Conservation (phyloP, 306 rosid species). For the Oxytropis ochrocephala region DNA sequence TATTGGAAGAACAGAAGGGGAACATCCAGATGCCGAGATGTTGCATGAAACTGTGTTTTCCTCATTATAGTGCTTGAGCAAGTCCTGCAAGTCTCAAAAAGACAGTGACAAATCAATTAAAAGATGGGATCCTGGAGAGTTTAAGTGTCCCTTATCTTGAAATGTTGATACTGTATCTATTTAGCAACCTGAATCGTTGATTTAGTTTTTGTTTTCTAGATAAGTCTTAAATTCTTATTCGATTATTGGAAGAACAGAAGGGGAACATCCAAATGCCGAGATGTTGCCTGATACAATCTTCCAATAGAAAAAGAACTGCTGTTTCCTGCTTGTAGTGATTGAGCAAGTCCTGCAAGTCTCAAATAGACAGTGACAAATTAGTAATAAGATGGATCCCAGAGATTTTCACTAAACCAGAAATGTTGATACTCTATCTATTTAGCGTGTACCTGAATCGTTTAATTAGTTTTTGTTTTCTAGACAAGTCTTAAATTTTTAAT, state of each 20-base stretch:
- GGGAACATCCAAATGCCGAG: constrained; percentile 67
- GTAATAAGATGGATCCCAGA: neutral
- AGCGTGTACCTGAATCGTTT: neutral
- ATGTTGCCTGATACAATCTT: constrained; percentile 84
- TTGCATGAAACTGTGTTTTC: constrained; percentile 74
- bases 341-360: constrained; percentile 74
- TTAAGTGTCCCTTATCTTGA: neutral
- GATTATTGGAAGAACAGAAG: constrained; percentile 75
- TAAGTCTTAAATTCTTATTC: constrained; percentile 6
- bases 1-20: constrained; percentile 89
- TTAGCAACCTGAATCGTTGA: neutral
- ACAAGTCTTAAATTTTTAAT: constrained; percentile 7
- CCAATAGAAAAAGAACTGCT: constrained; percentile 55
- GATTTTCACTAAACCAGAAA: neutral
- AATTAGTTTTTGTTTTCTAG: neutral
- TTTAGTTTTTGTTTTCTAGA: neutral
- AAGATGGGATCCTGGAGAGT: neutral
- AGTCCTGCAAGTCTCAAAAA: constrained; percentile 61
- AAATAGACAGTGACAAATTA: constrained; percentile 43
- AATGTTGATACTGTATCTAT: neutral
- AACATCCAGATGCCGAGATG: constrained; percentile 65
- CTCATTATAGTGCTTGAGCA: constrained; percentile 66
- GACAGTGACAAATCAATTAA: constrained; percentile 38
- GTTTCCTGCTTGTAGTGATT: constrained; percentile 72
- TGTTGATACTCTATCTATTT: neutral